Percentiles rank a stretch among this genome's conserved stretches.
Conservation (phyloP, 2,329 filamentous ascomycete species). For the Corinectria fuckeliana region DNA sequence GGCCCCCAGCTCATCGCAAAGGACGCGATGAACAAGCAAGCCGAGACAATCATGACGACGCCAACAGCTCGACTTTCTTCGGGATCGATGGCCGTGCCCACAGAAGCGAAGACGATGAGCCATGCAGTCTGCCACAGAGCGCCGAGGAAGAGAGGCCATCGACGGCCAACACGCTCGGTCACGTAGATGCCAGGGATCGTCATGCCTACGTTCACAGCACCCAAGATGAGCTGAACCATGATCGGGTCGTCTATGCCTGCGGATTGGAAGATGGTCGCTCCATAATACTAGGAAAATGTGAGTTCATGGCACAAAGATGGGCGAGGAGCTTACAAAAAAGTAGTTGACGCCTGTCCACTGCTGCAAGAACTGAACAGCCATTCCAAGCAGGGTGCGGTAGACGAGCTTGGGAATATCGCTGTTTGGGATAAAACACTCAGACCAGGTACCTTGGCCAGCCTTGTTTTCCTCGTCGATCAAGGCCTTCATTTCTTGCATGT, state of each 20-base stretch:
- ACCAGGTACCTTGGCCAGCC: conserved; percentile 57
- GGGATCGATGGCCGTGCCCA: conserved; percentile 55
- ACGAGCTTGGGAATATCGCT: conserved; percentile 60
- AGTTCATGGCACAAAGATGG: neutral
- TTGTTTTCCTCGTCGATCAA: conserved; percentile 53
- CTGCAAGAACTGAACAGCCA: conserved; percentile 69
- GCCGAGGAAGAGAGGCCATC: conserved; percentile 68
- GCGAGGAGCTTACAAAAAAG: conserved; percentile 33
- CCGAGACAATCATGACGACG: conserved; percentile 72
- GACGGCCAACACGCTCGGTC: conserved; percentile 71
- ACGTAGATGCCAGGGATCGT: conserved; percentile 72
- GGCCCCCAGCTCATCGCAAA: conserved; percentile 74
- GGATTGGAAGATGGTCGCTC: conserved; percentile 68
- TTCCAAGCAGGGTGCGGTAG: conserved; percentile 70
- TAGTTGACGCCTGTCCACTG: conserved; percentile 68
- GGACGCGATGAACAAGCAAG: conserved; percentile 74
- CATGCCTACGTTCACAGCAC: conserved; percentile 69
- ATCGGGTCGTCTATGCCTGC: conserved; percentile 71
- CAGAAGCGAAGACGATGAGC: conserved; percentile 67
- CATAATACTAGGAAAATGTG: conserved; percentile 55
- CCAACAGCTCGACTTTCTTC: conserved; percentile 56
- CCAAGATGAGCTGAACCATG: conserved; percentile 70
- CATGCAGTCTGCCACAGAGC: conserved; percentile 71
- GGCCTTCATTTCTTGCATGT: conserved; percentile 59
- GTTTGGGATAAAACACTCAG: conserved; percentile 68